Base-by-base conservation (phyloP, 495 filamentous ascomycete genomes). In the Aspergillus wentii region DNA sequence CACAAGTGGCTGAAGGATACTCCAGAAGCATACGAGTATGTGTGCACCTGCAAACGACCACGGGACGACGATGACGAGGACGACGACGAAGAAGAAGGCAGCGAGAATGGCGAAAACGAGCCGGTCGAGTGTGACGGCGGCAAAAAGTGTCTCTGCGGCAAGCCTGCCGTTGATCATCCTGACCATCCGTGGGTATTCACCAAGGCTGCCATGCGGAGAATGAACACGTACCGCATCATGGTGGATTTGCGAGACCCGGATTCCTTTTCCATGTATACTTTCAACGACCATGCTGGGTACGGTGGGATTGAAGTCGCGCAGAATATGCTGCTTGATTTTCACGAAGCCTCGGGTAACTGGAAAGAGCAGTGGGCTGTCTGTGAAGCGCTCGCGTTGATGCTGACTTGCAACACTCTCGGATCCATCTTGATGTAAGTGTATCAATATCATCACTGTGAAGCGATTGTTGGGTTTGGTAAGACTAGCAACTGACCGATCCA, bases 111-210 rank as follows among this genome's bases (percentile, higher is more conserved):
- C n/a, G n/a, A n/a, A n/a, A n/a, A n/a, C n/a, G n/a, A n/a, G n/a
- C n/a, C n/a, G n/a, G n/a, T n/a, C 25, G 13, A 8, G 23, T 39
- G 45, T 11, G 41, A 47, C 10, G 39, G 38, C 9, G 41, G 44
- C 15, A 15, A 46, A 10, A 34, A 31, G 8, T 73, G 70, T 43
- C 14, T 66, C 10, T 74, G 69, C 52, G 38, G 50, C 26, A 64
- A 64, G 38, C 54, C 49, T 5, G 49, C 48, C 2, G 15, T 40
- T 5, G 59, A 62, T 10, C 59, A 72, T 30, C 66, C 67, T 0
- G 60, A 65, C 6, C 64, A 71, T 30, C 48, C 57, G 0, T 74
- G 54, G 51, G 38, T 57, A 19, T 16, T 72, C 37, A 66, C 52
- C 17, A 39, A 38, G 16, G 63, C 68, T 2, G 65, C 62, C 18